Base-by-base conservation (phyloP, 768 basidiomycete species). In the Tricholoma furcatifolium region DNA sequence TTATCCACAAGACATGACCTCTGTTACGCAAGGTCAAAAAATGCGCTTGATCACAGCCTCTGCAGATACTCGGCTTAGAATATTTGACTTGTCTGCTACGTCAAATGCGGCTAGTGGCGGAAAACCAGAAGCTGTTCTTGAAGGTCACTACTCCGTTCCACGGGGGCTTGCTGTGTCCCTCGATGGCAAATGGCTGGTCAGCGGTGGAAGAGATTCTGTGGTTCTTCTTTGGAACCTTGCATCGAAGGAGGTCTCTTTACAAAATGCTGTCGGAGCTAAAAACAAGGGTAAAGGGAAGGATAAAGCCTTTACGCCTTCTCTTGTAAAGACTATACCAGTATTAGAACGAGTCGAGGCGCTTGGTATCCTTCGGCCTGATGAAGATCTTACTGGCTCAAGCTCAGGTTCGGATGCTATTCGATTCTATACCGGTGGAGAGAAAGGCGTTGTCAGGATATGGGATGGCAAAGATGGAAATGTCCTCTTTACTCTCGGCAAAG, bases 131-230 rank as follows among this genome's bases (percentile, higher is more conserved):
- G 85, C 85, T 10, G 78, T 95, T n/a, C 75, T 99, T 15, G 95
- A 98, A 61, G 97, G 95, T 0, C 97, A 99, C 68, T 89, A 91
- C 38, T 94, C 91, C 34, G 95, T 98, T 34, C 94, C 96, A 9
- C 78, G 97, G 51, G 94, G 93, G 6, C 76, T 98, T 35, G 93
- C 90, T 61, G 82, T 94, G 20, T 88, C 89, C 4, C 65, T 67
- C 6, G 94, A 98, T 65, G 96, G 95, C 11, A 83, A 84, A 63
- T 95, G 89, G 87, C 79, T 97, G 20, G 74, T 98, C 52, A 93
- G 87, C 52, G 95, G 92, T 14, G 96, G 95, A 23, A 76, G 97
- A 53, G 97, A 99, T 69, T 87, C 92, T 7, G 93, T 98, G 1
- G 88, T 93, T 17, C 70, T 98, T 44, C 76, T 99, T 1, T 99